A percentile compares a stretch with the other conserved stretches of the same genome.
These are phyloP conservation scores for Calonectria montana DNA, from an alignment of 2,329 filamentous ascomycete species.

Conservation along the genomic window DNA sequence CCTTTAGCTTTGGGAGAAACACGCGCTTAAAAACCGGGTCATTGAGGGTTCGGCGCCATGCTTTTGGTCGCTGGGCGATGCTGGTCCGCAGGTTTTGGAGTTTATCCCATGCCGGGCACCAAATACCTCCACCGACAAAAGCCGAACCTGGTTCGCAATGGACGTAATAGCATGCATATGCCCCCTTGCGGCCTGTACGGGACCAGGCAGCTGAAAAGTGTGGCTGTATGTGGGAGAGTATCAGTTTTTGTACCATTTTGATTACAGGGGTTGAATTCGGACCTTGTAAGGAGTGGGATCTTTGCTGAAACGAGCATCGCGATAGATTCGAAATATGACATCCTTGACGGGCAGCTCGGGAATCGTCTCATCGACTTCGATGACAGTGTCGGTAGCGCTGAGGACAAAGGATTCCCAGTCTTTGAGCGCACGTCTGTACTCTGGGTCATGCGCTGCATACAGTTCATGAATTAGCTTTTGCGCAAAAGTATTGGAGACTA, in stretches of 20 bases:
- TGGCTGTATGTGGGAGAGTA: constrained; percentile 59
- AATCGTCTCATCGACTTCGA: constrained; percentile 80
- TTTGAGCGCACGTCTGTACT: constrained; percentile 81
- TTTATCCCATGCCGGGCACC: constrained; percentile 77
- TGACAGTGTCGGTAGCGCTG: constrained; percentile 75
- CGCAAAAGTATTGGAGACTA: neutral
- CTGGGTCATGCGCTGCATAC: constrained; percentile 79
- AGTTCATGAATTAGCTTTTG: neutral
- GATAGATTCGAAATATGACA: constrained; percentile 87
- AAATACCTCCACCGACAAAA: constrained; percentile 85
- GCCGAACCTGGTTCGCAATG: constrained; percentile 79
- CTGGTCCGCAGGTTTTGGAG: constrained; percentile 78
- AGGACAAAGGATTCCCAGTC: constrained; percentile 87
- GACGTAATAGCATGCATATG: constrained; percentile 90
- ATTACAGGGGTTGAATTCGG: constrained; percentile 25
- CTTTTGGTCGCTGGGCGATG: constrained; percentile 78
- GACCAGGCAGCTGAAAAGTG: constrained; percentile 90
- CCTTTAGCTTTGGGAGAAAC: constrained; percentile 66
- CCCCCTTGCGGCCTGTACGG: constrained; percentile 86
- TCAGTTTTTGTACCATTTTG: constrained; percentile 36
- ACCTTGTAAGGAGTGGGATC: constrained; percentile 92
- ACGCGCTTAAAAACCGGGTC: constrained; percentile 69
- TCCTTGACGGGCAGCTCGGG: constrained; percentile 90
- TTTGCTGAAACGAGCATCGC: constrained; percentile 86
- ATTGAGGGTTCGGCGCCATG: constrained; percentile 75